Percentiles rank a stretch among this genome's conserved stretches.
phyloP scores from a whole-genome alignment of 2,329 filamentous ascomycete genomes.

The Fusarium tupiense region DNA sequence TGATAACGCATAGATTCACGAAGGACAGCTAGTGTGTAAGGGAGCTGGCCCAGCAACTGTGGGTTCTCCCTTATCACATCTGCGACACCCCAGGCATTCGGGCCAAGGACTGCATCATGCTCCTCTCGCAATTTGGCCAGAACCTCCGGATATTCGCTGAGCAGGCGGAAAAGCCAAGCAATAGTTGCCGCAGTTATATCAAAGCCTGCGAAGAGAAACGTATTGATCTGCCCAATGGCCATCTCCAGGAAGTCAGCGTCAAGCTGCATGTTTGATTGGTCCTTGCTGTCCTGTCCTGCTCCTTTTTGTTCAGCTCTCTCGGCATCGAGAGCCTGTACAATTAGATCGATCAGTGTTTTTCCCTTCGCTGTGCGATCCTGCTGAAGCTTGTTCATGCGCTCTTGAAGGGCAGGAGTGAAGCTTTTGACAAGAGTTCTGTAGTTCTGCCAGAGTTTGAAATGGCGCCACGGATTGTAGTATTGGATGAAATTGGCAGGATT shows the following conservation, averaged over 20 bases:
- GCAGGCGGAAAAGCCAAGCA: constrained; percentile 46
- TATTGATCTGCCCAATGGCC: constrained; percentile 48
- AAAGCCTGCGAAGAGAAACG: constrained; percentile 52
- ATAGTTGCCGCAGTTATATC: constrained; percentile 51
- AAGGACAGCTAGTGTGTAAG: constrained; percentile 51
- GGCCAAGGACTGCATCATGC: constrained; percentile 49
- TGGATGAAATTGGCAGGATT: constrained; percentile 11
- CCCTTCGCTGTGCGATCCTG: neutral
- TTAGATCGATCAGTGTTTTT: constrained; percentile 29
- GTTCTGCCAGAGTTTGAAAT: constrained; percentile 29
- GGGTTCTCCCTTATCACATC: constrained; percentile 27
- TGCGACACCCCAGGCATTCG: constrained; percentile 38
- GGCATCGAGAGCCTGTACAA: constrained; percentile 18
- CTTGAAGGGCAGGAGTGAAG: constrained; percentile 10
- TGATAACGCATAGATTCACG: constrained; percentile 51
- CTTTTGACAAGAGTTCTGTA: constrained; percentile 17
- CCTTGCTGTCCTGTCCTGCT: neutral
- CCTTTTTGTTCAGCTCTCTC: constrained; percentile 2
- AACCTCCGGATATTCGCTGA: constrained; percentile 45
- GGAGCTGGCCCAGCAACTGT: constrained; percentile 46
- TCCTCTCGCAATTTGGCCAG: constrained; percentile 49
- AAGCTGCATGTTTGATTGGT: constrained; percentile 26
- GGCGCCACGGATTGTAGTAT: constrained; percentile 30
- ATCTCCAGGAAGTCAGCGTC: constrained; percentile 28
- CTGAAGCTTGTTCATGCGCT: constrained; percentile 9